phyloP scores from a whole-genome alignment of 768 basidiomycete species.

The Psilocybe tampanensis region DNA sequence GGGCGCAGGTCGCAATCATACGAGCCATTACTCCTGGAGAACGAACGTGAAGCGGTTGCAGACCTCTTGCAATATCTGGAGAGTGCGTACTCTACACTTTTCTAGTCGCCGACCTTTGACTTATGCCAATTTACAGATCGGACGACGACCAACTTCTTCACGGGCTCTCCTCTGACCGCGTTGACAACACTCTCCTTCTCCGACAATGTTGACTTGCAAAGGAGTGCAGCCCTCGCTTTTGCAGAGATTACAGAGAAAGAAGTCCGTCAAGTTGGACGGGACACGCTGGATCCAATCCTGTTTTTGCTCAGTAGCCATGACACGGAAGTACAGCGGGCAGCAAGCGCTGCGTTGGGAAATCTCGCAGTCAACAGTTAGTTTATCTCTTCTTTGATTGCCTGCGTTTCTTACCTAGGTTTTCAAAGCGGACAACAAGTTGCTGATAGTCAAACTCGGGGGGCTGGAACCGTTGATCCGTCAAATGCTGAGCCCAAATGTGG shows the following conservation, averaged over 20 bases:
- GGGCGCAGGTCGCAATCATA: constrained; percentile 86
- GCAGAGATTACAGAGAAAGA: constrained; percentile 99
- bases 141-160: constrained; percentile 97
- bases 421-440: constrained; percentile 95
- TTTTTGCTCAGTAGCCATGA: constrained; percentile 98
- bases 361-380: constrained; percentile 94
- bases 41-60: constrained; percentile 97
- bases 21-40: constrained; percentile 85
- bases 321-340: constrained; percentile 97
- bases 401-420: not conserved
- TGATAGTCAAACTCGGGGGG: constrained; percentile 97
- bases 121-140: constrained; percentile 65
- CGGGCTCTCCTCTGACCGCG: constrained; percentile 88
- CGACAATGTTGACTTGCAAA: constrained; percentile 98
- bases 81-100: constrained; percentile 51
- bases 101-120: not conserved
- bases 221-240: constrained; percentile 96
- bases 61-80: constrained; percentile 97
- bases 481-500: constrained; percentile 98
- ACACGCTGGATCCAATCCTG: constrained; percentile 97
- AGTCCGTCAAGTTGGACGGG: constrained; percentile 93
- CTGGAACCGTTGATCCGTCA: constrained; percentile 97
- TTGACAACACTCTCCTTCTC: constrained; percentile 97
- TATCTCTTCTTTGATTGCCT: not conserved
- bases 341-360: constrained; percentile 96